Evolutionary conservation across 192 early-diverging fungal genomes (phyloP), one percentile per base, ranked within the genome.

Genomic region (Coemansia sp.): DNA sequence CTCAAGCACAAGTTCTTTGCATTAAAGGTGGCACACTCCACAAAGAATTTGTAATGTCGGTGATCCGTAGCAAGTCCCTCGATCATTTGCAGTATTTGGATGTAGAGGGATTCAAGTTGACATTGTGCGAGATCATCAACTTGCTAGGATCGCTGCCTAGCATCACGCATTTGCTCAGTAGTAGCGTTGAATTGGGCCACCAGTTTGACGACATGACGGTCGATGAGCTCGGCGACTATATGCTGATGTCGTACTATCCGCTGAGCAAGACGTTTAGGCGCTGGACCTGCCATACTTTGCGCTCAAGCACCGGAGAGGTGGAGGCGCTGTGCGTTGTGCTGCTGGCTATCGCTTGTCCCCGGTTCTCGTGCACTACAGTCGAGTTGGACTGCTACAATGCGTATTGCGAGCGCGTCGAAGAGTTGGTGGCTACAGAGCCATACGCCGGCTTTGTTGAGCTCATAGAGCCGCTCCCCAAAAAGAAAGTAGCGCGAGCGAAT

Each of bases 281-380:
- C 14, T 54, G 51, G 51, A 31, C 22, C 3, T 54, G 51, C 27
- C 29, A 4, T 32, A 29, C 6, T 32, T 54, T 22, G 19, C 14
- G 51, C 47, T 40, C 27, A 27, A 22, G 57, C 59, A 10, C 36
- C 43, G 35, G 27, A 40, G 43, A 60, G 11, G 38, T 7, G 20
- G 4, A 51, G 27, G 57, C 70, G 22, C 27, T 60, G 51, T 65
- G 56, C 20, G 56, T 62, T 0, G 47, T 71, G 57, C 40, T 71
- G 12, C 20, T 71, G 56, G 69, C 57, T 35, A 71, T 71, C 51
- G 53, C 62, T 15, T 71, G 69, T 39, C 69, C 57, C 1, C 7
- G 15, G 17, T 8, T 54, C 15, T 54, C 51, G 51, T 54, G 51
- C 17, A 25, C 51, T 17, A n/a, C 51, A 14, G 29, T 54, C 17